Evolutionary conservation across 208 protist species (phyloP).

Genomic region (Trypanosoma mega): DNA sequence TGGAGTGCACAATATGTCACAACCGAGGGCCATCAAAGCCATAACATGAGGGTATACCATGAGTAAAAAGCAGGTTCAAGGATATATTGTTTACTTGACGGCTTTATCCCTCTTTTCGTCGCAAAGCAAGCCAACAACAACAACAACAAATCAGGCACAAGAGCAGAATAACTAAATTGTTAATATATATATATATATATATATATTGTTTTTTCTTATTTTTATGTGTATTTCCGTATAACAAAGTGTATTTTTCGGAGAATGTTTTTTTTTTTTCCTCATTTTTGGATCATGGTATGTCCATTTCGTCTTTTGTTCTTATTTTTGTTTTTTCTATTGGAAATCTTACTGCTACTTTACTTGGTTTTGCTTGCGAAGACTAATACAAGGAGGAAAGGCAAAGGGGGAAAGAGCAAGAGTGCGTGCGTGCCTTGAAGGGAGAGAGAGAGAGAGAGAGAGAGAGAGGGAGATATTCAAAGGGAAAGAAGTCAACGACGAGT

Average conservation of each 20-base stretch:
- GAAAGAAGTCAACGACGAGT: not conserved
- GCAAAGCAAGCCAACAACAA: no score
- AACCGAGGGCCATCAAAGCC: constrained; percentile 6
- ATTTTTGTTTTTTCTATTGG: no score
- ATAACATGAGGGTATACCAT: not conserved
- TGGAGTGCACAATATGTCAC: constrained; percentile 25
- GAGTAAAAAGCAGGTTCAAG: not conserved
- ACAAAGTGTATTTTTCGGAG: not conserved
- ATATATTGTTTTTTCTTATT: constrained; percentile 6
- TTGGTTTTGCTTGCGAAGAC: constrained; percentile 5
- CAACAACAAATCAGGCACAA: no score
- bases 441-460: not conserved
- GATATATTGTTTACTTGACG: constrained; percentile 7
- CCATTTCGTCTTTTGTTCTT: constrained; percentile 7
- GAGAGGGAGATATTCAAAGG: not conserved
- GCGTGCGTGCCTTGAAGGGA: no score
- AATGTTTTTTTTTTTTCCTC: constrained; percentile 12
- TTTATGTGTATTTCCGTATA: not conserved
- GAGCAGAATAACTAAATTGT: no score
- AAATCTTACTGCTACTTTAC: constrained; percentile 7
- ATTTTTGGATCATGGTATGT: constrained; percentile 2
- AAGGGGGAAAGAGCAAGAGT: no score
- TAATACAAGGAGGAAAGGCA: no score
- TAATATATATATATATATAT: constrained; percentile 13
- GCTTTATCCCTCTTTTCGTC: no score